These are phyloP conservation scores for Oryza brachyantha DNA, from an alignment of 176 grass and related monocot genomes.

Conservation along the genomic window DNA sequence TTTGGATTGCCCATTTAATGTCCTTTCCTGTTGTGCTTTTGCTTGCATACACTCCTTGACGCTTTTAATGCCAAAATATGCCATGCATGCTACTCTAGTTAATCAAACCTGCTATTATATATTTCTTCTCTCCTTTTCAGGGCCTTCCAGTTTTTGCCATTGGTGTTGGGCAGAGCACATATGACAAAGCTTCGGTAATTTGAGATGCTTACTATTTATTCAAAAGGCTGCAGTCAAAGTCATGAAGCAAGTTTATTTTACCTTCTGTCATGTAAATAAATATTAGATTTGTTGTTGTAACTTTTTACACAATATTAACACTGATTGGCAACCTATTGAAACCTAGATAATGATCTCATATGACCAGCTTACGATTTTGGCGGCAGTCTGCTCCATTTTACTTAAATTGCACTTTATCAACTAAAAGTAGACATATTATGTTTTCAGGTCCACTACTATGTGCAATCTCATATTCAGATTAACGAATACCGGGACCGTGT, in stretches of 20 bases:
- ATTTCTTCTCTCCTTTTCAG: conserved; percentile 39
- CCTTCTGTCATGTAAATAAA: not conserved
- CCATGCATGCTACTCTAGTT: not conserved
- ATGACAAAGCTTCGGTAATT: conserved; percentile 94
- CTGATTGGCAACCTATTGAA: not conserved
- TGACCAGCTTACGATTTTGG: not conserved
- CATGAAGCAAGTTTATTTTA: not conserved
- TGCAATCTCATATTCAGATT: conserved; percentile 99
- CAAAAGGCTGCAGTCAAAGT: conserved; percentile 4
- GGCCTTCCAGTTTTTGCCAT: conserved; percentile 92
- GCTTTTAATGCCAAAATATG: not conserved
- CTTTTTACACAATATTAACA: conserved; percentile 3
- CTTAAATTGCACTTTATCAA: not conserved
- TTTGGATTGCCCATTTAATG: not conserved
- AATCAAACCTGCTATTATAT: not conserved
- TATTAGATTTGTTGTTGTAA: conserved; percentile 23
- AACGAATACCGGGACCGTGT: conserved; percentile 92
- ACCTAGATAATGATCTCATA: conserved; percentile 13
- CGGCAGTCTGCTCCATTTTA: not conserved
- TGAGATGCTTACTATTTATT: conserved; percentile 19
- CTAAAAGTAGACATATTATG: conserved; percentile 22
- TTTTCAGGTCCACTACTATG: conserved; percentile 90
- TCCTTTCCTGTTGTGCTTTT: not conserved
- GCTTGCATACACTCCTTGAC: not conserved
- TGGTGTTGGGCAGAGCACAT: conserved; percentile 89